A percentile compares a stretch with the other conserved stretches of the same genome.
phyloP scores from a whole-genome alignment of 495 filamentous ascomycete genomes.

The Penicillium malachiteum region DNA sequence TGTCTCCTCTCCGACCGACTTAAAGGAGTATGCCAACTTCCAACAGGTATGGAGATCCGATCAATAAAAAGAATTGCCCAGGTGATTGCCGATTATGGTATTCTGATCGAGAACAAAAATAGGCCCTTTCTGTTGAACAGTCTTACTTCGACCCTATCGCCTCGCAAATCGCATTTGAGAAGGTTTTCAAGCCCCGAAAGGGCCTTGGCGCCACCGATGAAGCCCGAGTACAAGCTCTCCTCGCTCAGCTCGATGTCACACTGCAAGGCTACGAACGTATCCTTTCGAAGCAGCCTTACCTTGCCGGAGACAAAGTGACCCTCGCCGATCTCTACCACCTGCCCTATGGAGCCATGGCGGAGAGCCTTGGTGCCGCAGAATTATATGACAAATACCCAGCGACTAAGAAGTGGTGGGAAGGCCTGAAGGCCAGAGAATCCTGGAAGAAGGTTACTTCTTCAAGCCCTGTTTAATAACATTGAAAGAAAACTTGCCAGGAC shows the following conservation, averaged over 20 bases:
- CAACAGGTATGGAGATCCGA: background rate
- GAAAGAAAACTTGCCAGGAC: background rate
- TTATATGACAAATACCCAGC: constrained; percentile 1
- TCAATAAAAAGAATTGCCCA: background rate
- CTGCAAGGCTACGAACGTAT: constrained; percentile 4
- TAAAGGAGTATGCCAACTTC: background rate
- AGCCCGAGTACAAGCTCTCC: constrained; percentile 1
- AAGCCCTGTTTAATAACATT: background rate
- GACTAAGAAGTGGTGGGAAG: constrained; percentile 1
- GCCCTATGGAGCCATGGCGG: background rate
- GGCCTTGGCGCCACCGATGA: constrained; percentile 5
- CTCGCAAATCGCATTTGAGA: constrained; percentile 7
- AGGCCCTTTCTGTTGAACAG: constrained; percentile 6
- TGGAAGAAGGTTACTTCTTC: constrained; percentile 1
- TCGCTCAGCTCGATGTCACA: background rate
- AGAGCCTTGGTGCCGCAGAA: background rate
- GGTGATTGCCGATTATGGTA: background rate
- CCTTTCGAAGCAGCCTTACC: constrained; percentile 6
- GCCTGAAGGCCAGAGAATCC: constrained; percentile 1
- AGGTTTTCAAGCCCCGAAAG: constrained; percentile 6
- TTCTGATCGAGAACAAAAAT: background rate
- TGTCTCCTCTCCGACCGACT: background rate
- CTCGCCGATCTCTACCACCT: constrained; percentile 6
- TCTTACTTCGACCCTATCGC: constrained; percentile 8
- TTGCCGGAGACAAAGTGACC: constrained; percentile 6